These are phyloP conservation scores for Daedaleopsis sinensis DNA, from an alignment of 768 basidiomycete genomes.

Conservation along the genomic window DNA sequence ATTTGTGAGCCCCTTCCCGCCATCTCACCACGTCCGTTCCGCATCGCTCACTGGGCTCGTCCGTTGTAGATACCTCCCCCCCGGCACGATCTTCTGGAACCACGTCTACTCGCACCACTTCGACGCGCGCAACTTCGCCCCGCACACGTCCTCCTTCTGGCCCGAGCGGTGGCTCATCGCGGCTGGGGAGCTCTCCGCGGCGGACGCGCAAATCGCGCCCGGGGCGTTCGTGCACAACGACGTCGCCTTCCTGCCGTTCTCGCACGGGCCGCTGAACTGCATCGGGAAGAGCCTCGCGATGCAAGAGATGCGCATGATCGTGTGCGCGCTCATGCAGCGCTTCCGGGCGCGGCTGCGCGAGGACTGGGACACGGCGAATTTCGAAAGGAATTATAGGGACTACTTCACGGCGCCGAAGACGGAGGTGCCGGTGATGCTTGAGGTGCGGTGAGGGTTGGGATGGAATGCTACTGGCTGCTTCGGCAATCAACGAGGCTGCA, in stretches of 20 bases:
- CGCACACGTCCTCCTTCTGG: constrained; percentile 41
- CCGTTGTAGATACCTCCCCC: constrained; percentile 18
- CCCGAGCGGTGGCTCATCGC: constrained; percentile 45
- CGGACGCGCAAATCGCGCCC: not conserved
- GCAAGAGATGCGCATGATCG: constrained; percentile 35
- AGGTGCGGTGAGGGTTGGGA: not conserved
- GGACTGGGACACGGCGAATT: constrained; percentile 29
- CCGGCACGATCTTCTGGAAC: constrained; percentile 29
- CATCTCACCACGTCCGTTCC: too few species aligned
- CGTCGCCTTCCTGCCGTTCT: constrained; percentile 44
- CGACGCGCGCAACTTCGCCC: constrained; percentile 47
- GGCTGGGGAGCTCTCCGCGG: not conserved
- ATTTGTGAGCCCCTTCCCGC: constrained; percentile 28
- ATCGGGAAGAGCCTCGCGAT: constrained; percentile 49
- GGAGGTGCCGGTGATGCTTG: constrained; percentile 21
- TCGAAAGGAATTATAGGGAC: constrained; percentile 33
- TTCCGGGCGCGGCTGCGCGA: constrained; percentile 35
- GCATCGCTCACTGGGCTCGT: not conserved
- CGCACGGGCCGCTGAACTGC: constrained; percentile 52
- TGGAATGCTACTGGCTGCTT: too few species aligned
- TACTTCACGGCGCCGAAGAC: constrained; percentile 31
- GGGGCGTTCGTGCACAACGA: constrained; percentile 25
- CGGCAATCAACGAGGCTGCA: too few species aligned
- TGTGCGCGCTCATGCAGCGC: constrained; percentile 35
- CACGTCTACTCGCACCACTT: constrained; percentile 46